These are phyloP conservation scores for Nannochloris sp. DNA, from an alignment of 139 green algal genomes.

Conservation along the genomic window DNA sequence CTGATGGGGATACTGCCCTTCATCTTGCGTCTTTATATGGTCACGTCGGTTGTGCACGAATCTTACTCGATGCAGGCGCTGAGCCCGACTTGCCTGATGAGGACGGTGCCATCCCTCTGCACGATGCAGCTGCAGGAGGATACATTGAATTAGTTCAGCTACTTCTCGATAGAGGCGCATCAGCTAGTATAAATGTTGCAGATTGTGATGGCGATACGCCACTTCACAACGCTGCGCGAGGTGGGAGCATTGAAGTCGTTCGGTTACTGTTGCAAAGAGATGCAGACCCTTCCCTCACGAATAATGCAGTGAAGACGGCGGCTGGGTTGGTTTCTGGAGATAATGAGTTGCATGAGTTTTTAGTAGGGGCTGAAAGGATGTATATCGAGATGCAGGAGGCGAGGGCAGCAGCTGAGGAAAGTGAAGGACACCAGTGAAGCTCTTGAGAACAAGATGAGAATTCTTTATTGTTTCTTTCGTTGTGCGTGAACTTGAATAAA, in stretches of 20 bases:
- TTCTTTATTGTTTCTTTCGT: neutral
- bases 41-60: conserved; percentile 10
- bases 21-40: conserved; percentile 29
- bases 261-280: conserved; percentile 8
- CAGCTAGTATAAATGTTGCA: neutral
- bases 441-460: neutral
- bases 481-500: no score
- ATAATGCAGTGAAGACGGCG: conserved; percentile 10
- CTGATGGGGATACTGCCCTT: conserved; percentile 15
- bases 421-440: neutral
- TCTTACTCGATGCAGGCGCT: conserved; percentile 17
- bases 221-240: conserved; percentile 28
- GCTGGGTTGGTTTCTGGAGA: conserved; percentile 9
- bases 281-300: conserved; percentile 9
- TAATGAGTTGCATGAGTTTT: neutral
- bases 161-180: conserved; percentile 3
- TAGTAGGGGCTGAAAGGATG: conserved; percentile 9
- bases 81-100: conserved; percentile 6
- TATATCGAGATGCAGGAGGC: neutral
- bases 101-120: conserved; percentile 14
- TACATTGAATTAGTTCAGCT: conserved; percentile 11
- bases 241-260: neutral
- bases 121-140: conserved; percentile 24
- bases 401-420: neutral
- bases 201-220: conserved; percentile 24